Evolutionary conservation across 2,329 filamentous ascomycete species (phyloP), one percentile per base, ranked within the genome.

Genomic region (Dendrostoma leiphaemia): DNA sequence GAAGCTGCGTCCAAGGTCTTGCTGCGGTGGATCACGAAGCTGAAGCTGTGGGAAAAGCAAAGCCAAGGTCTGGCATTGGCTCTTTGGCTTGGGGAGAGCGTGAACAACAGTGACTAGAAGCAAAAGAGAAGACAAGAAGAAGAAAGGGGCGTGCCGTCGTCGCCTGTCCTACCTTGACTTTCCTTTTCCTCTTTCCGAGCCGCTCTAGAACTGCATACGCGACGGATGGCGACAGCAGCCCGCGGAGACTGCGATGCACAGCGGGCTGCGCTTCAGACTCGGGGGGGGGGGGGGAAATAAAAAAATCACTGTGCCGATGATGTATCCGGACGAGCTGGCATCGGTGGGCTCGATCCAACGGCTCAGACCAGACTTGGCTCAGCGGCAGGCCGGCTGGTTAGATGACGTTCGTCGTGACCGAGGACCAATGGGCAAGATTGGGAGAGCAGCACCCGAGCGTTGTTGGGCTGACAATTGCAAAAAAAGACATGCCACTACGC

Each of bases 81-180:
- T 31, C 23, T 29, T n/a, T n/a, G n/a, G 2, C 34, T 32, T 48
- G 51, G 44, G 23, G 29, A 51, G 31, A 23, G 8, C 26, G 17
- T 23, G 38, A 21, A 15, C 32, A 40, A 29, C 37, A 21, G 23
- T 41, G 24, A 41, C 26, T 17, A 40, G 3, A 49, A 10, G 6
- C 24, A 26, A 24, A 17, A 19, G 9, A 41, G 10, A 48, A 32
- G 37, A 29, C 31, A 26, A 55, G 24, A 40, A 46, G 45, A 38
- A 28, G 28, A 40, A 49, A n/a, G 26, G 51, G 34, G 19, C 37
- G 37, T 44, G 23, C 29, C 17, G 32, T 15, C n/a, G 19, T 41
- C 37, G 41, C 28, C 43, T 46, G 51, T 54, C 48, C 51, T 37
- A 57, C 55, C 47, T 54, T 17, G 38, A 29, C 21, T 54, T 50